A percentile compares a stretch with the other conserved stretches of the same genome.
Conservation (phyloP, 371 early-diverging fungal species). For the Actinomucor elegans region DNA sequence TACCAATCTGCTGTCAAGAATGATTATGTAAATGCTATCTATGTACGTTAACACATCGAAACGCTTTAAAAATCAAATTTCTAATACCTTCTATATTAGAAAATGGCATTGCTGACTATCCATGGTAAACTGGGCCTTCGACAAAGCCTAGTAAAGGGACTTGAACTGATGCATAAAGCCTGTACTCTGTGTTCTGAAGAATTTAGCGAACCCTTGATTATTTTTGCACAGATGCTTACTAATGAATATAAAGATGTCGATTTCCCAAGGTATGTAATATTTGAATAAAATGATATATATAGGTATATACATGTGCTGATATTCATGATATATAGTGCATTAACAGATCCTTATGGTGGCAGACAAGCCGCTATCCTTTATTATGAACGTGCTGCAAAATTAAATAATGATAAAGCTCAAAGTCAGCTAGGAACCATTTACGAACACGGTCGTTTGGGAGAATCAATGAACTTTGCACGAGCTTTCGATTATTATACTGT, state of each 20-base stretch:
- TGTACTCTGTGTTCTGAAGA: slow-evolving; percentile 9
- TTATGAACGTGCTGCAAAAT: slow-evolving; percentile 28
- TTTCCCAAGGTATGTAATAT: slow-evolving; percentile 13
- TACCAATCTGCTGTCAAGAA: slow-evolving; percentile 72
- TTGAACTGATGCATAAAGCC: slow-evolving; percentile 12
- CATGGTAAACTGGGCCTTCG: slow-evolving; percentile 10
- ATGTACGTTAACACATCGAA: slow-evolving; percentile 52
- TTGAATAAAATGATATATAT: no score
- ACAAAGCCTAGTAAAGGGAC: slow-evolving; percentile 11
- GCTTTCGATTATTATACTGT: slow-evolving; percentile 27
- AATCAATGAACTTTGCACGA: slow-evolving; percentile 27
- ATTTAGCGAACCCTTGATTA: slow-evolving; percentile 12
- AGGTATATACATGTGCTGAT: background rate
- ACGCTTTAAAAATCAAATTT: no score
- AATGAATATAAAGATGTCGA: slow-evolving; percentile 16
- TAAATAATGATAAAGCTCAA: slow-evolving; percentile 28
- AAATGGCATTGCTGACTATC: slow-evolving; percentile 13
- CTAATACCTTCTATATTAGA: no score
- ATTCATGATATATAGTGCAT: background rate
- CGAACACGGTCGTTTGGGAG: slow-evolving; percentile 30
- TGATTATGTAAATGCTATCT: slow-evolving; percentile 67
- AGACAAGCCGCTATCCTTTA: slow-evolving; percentile 22
- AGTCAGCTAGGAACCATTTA: slow-evolving; percentile 24
- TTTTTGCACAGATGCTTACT: slow-evolving; percentile 10
- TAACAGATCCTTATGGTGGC: slow-evolving; percentile 21